phyloP scores from a whole-genome alignment of 805 yeast species.

The Candida saitoana region DNA sequence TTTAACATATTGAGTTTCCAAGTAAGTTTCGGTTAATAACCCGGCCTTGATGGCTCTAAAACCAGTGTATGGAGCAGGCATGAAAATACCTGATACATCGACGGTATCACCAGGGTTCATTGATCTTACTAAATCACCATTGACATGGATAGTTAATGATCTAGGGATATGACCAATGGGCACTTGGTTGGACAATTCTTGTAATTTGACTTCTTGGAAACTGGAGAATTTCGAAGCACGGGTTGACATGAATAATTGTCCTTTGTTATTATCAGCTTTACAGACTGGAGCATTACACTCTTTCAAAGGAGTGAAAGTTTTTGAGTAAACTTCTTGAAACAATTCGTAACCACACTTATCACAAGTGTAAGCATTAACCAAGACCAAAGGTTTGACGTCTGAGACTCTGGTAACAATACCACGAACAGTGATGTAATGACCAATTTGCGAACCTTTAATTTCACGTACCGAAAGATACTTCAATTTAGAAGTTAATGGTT shows the following conservation, averaged over 20 bases:
- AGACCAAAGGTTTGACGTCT: constrained; percentile 90
- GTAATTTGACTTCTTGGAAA: constrained; percentile 92
- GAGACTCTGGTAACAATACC: constrained; percentile 95
- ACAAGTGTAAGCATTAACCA: constrained; percentile 93
- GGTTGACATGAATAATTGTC: constrained; percentile 86
- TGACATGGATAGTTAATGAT: constrained; percentile 77
- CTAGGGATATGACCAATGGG: constrained; percentile 98
- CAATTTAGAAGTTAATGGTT: constrained; percentile 56
- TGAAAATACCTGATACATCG: constrained; percentile 85
- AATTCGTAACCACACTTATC: constrained; percentile 96
- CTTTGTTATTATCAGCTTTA: constrained; percentile 71
- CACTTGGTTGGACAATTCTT: constrained; percentile 92
- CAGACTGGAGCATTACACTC: constrained; percentile 87
- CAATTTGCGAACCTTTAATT: constrained; percentile 77
- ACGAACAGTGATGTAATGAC: constrained; percentile 82
- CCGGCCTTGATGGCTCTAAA: constrained; percentile 92
- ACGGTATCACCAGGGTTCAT: constrained; percentile 93
- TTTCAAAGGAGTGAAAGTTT: constrained; percentile 78
- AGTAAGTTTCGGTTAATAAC: constrained; percentile 84
- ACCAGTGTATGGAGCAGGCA: constrained; percentile 96
- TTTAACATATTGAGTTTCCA: constrained; percentile 79
- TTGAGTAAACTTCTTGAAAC: constrained; percentile 88
- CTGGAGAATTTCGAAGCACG: constrained; percentile 94
- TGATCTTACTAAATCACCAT: constrained; percentile 83
- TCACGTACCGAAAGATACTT: constrained; percentile 85